These are phyloP conservation scores for Penicillium herquei DNA, from an alignment of 495 filamentous ascomycete genomes.

Conservation along the genomic window DNA sequence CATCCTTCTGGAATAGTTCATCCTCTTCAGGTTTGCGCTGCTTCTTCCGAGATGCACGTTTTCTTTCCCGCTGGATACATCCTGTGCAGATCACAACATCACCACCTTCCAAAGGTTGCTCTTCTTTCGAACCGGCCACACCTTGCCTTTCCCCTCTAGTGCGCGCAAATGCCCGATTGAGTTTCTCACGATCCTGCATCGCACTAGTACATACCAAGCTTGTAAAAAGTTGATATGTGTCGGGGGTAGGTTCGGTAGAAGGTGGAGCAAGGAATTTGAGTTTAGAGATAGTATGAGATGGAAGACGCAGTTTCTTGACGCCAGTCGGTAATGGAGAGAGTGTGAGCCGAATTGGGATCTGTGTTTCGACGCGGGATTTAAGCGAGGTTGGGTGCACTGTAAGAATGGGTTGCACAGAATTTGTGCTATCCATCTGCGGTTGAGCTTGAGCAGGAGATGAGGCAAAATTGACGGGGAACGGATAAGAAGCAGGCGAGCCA, in stretches of 20 bases:
- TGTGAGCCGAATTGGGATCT: slow-evolving; percentile 79
- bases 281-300: slow-evolving; percentile 85
- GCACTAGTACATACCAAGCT: slow-evolving; percentile 88
- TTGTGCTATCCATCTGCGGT: slow-evolving; percentile 21
- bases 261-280: slow-evolving; percentile 78
- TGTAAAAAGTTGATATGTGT: slow-evolving; percentile 77
- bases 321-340: slow-evolving; percentile 69
- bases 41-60: slow-evolving; percentile 86
- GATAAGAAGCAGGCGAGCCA: slow-evolving; percentile 27
- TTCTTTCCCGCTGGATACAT: slow-evolving; percentile 83
- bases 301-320: slow-evolving; percentile 77
- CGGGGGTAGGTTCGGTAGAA: slow-evolving; percentile 54
- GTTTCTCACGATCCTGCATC: slow-evolving; percentile 70
- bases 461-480: slow-evolving; percentile 35
- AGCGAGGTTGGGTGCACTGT: slow-evolving; percentile 63
- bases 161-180: slow-evolving; percentile 62
- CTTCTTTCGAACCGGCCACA: slow-evolving; percentile 47
- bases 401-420: slow-evolving; percentile 38
- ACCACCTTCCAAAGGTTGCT: slow-evolving; percentile 74
- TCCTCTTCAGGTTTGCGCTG: slow-evolving; percentile 81
- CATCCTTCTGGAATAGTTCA: slow-evolving; percentile 73
- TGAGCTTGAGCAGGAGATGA: slow-evolving; percentile 35
- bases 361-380: slow-evolving; percentile 94
- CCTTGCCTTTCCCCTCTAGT: slow-evolving; percentile 52
- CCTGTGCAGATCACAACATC: slow-evolving; percentile 81